These are phyloP conservation scores for Oidiodendron maius DNA, from an alignment of 495 filamentous ascomycete species.

Conservation along the genomic window DNA sequence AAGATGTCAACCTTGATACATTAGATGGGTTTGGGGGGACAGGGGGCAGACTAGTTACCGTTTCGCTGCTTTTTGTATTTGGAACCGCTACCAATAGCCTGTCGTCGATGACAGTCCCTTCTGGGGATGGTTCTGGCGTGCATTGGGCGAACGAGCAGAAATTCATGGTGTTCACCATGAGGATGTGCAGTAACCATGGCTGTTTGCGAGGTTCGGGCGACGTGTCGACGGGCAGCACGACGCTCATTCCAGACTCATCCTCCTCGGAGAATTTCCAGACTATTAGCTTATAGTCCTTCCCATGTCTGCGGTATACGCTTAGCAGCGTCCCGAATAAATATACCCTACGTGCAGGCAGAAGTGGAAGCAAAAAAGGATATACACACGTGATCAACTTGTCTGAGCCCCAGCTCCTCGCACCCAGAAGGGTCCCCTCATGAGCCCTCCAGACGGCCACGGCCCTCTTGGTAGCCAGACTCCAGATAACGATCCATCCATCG, in stretches of 20 bases:
- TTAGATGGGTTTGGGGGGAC: neutral
- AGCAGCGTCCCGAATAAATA: neutral
- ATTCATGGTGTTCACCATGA: constrained; percentile 89
- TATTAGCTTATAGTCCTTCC: constrained; percentile 79
- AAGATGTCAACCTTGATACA: constrained; percentile 69
- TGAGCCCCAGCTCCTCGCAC: constrained; percentile 58
- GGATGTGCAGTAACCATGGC: constrained; percentile 79
- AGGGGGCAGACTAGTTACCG: constrained; percentile 35
- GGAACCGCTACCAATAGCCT: constrained; percentile 67
- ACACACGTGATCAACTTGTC: constrained; percentile 72
- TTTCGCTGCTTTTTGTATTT: constrained; percentile 68
- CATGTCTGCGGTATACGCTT: constrained; percentile 54
- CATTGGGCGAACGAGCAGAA: constrained; percentile 73
- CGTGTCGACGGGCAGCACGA: constrained; percentile 61
- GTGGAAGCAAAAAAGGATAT: neutral
- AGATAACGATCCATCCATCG: constrained; percentile 82
- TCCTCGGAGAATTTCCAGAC: constrained; percentile 68
- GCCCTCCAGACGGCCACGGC: constrained; percentile 83
- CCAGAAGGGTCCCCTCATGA: constrained; percentile 73
- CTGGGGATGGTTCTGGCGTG: neutral
- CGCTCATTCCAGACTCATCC: constrained; percentile 62
- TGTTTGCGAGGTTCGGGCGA: constrained; percentile 40
- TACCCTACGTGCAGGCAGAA: too few relatives aligned
- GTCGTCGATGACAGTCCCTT: constrained; percentile 1
- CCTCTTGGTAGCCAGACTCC: constrained; percentile 78